phyloP scores from a whole-genome alignment of 169 alveolate genomes.

The Cryptosporidium viatorum region DNA sequence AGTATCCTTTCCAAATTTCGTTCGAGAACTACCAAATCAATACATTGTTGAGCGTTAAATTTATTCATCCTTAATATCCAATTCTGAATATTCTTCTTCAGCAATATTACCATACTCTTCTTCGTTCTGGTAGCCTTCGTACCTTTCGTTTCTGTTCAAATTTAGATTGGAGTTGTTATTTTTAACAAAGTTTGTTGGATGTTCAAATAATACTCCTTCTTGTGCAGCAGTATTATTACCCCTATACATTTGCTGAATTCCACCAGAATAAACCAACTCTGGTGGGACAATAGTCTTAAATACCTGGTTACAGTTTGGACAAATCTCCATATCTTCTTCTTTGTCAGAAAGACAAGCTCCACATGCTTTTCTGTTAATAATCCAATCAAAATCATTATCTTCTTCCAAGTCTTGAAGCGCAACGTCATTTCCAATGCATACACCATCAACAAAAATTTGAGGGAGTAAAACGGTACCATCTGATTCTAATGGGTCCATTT shows the following conservation, averaged over 20 bases:
- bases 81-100: slow-evolving; percentile 60
- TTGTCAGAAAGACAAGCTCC: slow-evolving; percentile 70
- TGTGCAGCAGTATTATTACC: slow-evolving; percentile 63
- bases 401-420: slow-evolving; percentile 88
- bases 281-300: slow-evolving; percentile 69
- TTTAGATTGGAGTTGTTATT: not conserved
- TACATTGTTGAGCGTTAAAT: not conserved
- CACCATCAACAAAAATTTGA: slow-evolving; percentile 88
- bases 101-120: slow-evolving; percentile 36
- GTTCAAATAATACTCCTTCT: slow-evolving; percentile 68
- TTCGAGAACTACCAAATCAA: not conserved
- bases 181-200: slow-evolving; percentile 65
- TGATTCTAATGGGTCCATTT: slow-evolving; percentile 66
- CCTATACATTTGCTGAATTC: slow-evolving; percentile 62
- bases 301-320: slow-evolving; percentile 71
- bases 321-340: slow-evolving; percentile 49
- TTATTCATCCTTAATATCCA: slow-evolving; percentile 41
- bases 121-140: slow-evolving; percentile 11
- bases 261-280: slow-evolving; percentile 61
- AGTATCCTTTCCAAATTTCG: too few relatives aligned
- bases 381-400: slow-evolving; percentile 87
- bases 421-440: slow-evolving; percentile 83
- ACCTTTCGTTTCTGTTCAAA: slow-evolving; percentile 14
- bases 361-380: slow-evolving; percentile 61
- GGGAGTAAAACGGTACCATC: slow-evolving; percentile 81